A percentile compares a stretch with the other conserved stretches of the same genome.
These are phyloP conservation scores for Cucumis melo DNA, from an alignment of 306 rosid genomes.

Conservation along the genomic window DNA sequence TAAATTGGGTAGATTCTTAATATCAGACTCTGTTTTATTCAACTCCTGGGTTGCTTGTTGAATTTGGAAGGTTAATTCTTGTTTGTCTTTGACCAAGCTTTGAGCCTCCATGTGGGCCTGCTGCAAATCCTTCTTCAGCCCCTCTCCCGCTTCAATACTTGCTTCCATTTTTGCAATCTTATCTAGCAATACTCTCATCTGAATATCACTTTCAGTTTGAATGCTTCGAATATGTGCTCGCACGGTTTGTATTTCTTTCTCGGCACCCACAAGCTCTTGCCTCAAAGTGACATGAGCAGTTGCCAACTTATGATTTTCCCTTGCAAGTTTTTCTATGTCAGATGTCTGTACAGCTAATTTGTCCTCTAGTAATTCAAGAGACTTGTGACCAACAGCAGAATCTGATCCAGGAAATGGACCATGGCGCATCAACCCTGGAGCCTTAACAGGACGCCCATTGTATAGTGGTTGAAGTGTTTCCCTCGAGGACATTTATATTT, in stretches of 20 bases:
- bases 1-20: constrained; percentile 41
- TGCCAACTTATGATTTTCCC: constrained; percentile 60
- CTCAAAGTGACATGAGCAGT: constrained; percentile 42
- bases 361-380: constrained; percentile 46
- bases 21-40: constrained; percentile 35
- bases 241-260: constrained; percentile 47
- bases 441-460: constrained; percentile 26
- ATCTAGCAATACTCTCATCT: constrained; percentile 54
- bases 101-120: constrained; percentile 59
- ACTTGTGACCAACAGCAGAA: constrained; percentile 20
- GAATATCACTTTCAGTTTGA: constrained; percentile 76
- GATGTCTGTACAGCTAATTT: constrained; percentile 53
- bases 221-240: constrained; percentile 67
- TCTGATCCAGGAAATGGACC: constrained; percentile 33
- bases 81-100: constrained; percentile 34
- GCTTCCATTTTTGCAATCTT: constrained; percentile 57
- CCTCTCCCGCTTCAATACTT: constrained; percentile 47
- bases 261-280: constrained; percentile 47
- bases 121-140: constrained; percentile 52
- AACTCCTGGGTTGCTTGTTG: constrained; percentile 40
- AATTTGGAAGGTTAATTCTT: constrained; percentile 44
- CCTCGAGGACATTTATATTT: constrained; percentile 37
- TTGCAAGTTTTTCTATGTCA: constrained; percentile 48
- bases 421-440: constrained; percentile 46
- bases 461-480: constrained; percentile 19